Evolutionary conservation across 23 red algal genomes (phyloP).

Genomic region (Porphyridium purpureum): DNA sequence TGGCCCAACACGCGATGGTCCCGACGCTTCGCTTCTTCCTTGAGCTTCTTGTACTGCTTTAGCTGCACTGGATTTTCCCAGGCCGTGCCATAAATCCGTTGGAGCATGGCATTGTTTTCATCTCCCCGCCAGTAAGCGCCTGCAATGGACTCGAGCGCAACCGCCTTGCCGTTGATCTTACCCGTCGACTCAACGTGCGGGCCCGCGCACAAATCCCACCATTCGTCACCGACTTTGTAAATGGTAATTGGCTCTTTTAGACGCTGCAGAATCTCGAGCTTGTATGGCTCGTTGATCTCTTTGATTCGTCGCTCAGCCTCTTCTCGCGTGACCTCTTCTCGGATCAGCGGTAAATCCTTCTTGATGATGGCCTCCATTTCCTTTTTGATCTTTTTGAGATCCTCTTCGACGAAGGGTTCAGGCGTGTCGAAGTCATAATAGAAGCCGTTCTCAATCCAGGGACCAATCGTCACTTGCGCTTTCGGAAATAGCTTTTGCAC

Average conservation of each 20-base stretch:
- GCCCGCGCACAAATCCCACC: conserved; percentile 99
- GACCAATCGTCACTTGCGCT: conserved; percentile 93
- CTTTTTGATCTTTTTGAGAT: conserved; percentile 86
- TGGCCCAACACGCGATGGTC: conserved; percentile 87
- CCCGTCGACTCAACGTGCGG: conserved; percentile 94
- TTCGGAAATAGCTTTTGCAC: conserved; percentile 88
- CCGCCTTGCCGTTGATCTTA: conserved; percentile 40
- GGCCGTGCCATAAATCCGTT: conserved; percentile 89
- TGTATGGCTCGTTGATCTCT: conserved; percentile 68
- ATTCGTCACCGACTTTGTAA: conserved; percentile 82
- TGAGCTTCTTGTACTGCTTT: conserved; percentile 54
- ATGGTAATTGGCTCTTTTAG: conserved; percentile 87
- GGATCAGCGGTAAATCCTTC: conserved; percentile 50
- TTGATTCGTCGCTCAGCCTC: conserved; percentile 52
- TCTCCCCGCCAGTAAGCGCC: conserved; percentile 99
- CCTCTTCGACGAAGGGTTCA: conserved; percentile 49
- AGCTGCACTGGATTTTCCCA: conserved; percentile 83
- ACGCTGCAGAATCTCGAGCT: conserved; percentile 72
- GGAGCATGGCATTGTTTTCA: conserved; percentile 89
- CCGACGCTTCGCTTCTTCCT: conserved; percentile 90
- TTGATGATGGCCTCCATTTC: conserved; percentile 94
- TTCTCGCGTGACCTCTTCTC: conserved; percentile 49
- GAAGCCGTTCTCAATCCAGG: conserved; percentile 99
- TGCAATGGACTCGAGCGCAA: conserved; percentile 74
- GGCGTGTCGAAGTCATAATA: conserved; percentile 93